Conservation (phyloP, 2,329 filamentous ascomycete species). For the Beauveria scarabaeidicola region DNA sequence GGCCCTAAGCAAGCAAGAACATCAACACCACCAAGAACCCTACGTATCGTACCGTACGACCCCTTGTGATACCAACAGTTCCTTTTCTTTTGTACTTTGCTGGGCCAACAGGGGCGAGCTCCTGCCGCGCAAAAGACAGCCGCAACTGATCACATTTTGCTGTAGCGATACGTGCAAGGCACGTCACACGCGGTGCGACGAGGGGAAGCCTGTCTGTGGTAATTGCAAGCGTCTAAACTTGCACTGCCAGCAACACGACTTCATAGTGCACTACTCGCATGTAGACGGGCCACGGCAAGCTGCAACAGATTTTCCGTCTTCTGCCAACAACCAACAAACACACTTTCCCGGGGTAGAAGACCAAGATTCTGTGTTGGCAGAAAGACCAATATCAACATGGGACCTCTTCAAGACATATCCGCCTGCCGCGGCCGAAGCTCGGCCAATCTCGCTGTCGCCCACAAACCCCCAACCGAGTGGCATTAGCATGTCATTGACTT, state of each 20-base stretch:
- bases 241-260: neutral
- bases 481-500: neutral
- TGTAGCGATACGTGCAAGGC: neutral
- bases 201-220: conserved; percentile 8
- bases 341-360: neutral
- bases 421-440: too few relatives aligned
- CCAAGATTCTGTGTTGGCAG: neutral
- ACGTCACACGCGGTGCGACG: conserved; percentile 5
- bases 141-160: neutral
- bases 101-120: neutral
- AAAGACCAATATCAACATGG: neutral
- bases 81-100: neutral
- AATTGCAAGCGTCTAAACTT: conserved; percentile 6
- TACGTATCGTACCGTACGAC: too few relatives aligned
- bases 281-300: neutral
- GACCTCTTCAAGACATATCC: neutral
- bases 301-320: neutral
- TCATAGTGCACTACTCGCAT: conserved; percentile 2
- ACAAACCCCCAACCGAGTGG: too few relatives aligned
- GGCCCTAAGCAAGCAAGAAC: too few relatives aligned
- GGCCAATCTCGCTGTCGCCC: too few relatives aligned
- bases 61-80: too few relatives aligned
- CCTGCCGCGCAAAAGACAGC: neutral
- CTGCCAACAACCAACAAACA: neutral
- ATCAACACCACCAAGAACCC: too few relatives aligned